phyloP scores from a whole-genome alignment of 306 rosid genomes.

The Vigna nakashimae region DNA sequence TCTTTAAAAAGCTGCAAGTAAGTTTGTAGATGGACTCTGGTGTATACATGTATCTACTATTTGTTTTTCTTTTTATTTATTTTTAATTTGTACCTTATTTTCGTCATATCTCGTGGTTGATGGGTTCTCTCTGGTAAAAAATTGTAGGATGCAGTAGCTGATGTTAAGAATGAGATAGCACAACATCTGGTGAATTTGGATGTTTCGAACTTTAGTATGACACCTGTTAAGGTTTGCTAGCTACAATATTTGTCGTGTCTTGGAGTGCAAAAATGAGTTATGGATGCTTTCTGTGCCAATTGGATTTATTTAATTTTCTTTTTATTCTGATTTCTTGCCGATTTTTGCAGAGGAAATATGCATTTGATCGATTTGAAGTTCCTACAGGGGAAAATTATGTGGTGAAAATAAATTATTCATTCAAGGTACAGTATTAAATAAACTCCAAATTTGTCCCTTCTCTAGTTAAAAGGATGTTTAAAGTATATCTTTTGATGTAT shows the following conservation, averaged over 20 bases:
- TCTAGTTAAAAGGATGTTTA: neutral
- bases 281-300: constrained; percentile 18
- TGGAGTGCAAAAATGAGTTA: constrained; percentile 13
- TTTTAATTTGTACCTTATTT: constrained; percentile 28
- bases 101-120: constrained; percentile 33
- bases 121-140: constrained; percentile 8
- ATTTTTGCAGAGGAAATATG: constrained; percentile 80
- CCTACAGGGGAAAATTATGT: constrained; percentile 85
- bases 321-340: constrained; percentile 36
- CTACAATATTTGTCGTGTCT: constrained; percentile 28
- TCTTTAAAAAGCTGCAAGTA: constrained; percentile 73
- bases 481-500: neutral
- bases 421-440: constrained; percentile 64
- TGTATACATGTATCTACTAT: constrained; percentile 11
- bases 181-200: constrained; percentile 70
- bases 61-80: constrained; percentile 21
- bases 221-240: constrained; percentile 84
- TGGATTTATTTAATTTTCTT: constrained; percentile 19
- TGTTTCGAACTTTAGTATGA: constrained; percentile 78
- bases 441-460: neutral
- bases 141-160: constrained; percentile 72
- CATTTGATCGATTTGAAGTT: constrained; percentile 86
- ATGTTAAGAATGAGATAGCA: constrained; percentile 74
- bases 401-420: constrained; percentile 86
- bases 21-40: constrained; percentile 33